Conservation (phyloP, 305 asterid genomes). For the Lippia alba region DNA sequence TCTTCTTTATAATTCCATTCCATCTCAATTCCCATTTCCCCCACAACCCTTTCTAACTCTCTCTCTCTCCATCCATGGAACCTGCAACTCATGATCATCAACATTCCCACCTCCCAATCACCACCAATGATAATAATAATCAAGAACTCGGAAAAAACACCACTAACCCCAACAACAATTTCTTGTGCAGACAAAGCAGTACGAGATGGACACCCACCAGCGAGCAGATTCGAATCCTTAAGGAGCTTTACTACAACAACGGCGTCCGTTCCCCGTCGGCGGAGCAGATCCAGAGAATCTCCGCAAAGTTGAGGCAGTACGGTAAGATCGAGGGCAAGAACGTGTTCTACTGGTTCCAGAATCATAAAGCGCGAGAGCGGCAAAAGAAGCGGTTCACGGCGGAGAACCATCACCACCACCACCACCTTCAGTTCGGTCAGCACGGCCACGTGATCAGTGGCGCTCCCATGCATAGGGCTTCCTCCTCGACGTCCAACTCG, state of each 20-base stretch:
- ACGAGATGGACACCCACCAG: conserved; percentile 92
- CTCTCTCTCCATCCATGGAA: neutral
- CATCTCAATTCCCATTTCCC: conserved; percentile 1
- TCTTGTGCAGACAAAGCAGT: conserved; percentile 82
- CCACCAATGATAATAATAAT: neutral
- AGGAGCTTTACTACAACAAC: conserved; percentile 94
- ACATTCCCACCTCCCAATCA: conserved; percentile 5
- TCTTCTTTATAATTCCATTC: conserved; percentile 31
- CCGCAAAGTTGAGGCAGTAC: conserved; percentile 86
- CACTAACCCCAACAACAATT: conserved; percentile 8
- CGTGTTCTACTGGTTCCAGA: conserved; percentile 97
- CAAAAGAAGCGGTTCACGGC: conserved; percentile 88
- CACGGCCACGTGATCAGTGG: conserved; percentile 27
- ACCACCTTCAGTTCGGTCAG: conserved; percentile 43
- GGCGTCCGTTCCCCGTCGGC: conserved; percentile 93
- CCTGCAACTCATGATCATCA: conserved; percentile 13
- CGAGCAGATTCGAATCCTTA: conserved; percentile 88
- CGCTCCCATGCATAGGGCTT: neutral
- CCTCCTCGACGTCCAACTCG: neutral
- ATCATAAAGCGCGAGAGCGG: conserved; percentile 94
- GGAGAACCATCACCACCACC: neutral
- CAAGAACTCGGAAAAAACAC: conserved; percentile 12
- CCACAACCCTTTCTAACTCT: neutral
- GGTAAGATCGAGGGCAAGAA: conserved; percentile 98
- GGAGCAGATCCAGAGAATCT: conserved; percentile 91